phyloP scores from a whole-genome alignment of 2,329 filamentous ascomycete species.

The Aspergillus arachidicola region DNA sequence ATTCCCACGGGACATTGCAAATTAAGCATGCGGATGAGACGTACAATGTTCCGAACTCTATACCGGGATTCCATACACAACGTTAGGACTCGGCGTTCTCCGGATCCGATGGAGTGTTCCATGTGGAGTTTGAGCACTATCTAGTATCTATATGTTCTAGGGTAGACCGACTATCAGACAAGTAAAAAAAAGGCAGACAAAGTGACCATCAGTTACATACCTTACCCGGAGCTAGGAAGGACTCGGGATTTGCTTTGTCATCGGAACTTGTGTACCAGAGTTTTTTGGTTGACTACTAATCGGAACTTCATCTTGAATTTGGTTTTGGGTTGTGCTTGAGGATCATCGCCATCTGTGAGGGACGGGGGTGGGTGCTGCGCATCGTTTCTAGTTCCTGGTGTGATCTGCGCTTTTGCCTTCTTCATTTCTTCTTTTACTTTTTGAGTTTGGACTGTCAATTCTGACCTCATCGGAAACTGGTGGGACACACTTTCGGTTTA shows the following conservation, averaged over 20 bases:
- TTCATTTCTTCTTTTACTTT: neutral
- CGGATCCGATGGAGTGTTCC: neutral
- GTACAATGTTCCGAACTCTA: neutral
- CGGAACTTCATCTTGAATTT: neutral
- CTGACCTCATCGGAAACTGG: constrained; percentile 5
- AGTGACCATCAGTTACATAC: neutral
- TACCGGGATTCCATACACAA: neutral
- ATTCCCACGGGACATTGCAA: neutral
- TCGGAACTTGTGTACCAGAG: neutral
- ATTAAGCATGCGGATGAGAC: neutral
- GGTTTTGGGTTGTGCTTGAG: neutral
- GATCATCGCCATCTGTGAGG: neutral
- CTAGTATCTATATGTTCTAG: neutral
- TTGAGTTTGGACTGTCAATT: neutral
- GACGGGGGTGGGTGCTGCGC: neutral
- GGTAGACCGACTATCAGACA: neutral
- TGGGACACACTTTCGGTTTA: constrained; percentile 2
- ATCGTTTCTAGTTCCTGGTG: constrained; percentile 2
- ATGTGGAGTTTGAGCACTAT: neutral
- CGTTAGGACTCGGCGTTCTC: neutral
- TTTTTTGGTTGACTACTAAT: neutral
- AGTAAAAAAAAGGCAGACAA: neutral
- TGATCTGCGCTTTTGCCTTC: constrained; percentile 2
- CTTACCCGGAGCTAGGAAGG: neutral
- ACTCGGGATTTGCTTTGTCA: neutral